phyloP scores from a whole-genome alignment of 768 basidiomycete species.

The Pleurotus platypus region DNA sequence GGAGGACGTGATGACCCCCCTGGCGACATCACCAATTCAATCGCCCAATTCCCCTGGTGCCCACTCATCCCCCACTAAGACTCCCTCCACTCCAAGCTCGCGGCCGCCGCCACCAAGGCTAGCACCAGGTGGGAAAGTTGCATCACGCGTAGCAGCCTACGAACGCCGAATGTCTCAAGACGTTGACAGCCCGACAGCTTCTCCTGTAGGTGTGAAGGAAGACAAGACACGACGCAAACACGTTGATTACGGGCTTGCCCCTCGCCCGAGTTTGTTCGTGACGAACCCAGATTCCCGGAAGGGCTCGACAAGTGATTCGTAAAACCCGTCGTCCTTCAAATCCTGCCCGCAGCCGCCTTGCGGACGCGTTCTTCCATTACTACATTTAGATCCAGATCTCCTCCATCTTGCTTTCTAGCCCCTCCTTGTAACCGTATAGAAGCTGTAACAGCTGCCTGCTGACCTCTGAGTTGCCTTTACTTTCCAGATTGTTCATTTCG shows the following conservation, averaged over 20 bases:
- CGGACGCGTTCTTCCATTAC: neutral
- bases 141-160: conserved; percentile 50
- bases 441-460: neutral
- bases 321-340: neutral
- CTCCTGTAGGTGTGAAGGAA: conserved; percentile 27
- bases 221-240: conserved; percentile 25
- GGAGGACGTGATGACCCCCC: conserved; percentile 2
- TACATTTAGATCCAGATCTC: neutral
- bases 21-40: conserved; percentile 5
- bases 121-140: conserved; percentile 31
- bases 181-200: conserved; percentile 26
- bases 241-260: conserved; percentile 64
- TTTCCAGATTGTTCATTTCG: neutral
- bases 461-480: neutral
- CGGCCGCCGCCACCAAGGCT: conserved; percentile 14
- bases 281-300: conserved; percentile 62
- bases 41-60: neutral
- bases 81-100: neutral
- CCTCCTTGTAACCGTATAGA: neutral
- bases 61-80: neutral
- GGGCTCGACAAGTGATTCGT: conserved; percentile 16
- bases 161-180: conserved; percentile 59
- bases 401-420: neutral
- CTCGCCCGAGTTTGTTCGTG: conserved; percentile 61
- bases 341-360: neutral